phyloP scores from a whole-genome alignment of 1,139 yeast species.

The Spathaspora sp. region DNA sequence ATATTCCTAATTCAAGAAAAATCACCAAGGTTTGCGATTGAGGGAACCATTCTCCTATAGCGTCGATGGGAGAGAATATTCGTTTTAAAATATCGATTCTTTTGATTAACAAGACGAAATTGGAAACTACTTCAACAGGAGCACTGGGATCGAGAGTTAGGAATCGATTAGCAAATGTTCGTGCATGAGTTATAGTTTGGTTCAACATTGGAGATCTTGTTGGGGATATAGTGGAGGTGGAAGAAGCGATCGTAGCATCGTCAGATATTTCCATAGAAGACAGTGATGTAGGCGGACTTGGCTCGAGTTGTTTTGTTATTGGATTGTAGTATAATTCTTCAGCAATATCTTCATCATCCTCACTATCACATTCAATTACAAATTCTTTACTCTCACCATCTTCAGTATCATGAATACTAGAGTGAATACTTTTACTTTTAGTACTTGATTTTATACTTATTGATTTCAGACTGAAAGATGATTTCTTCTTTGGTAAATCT shows the following conservation, averaged over 20 bases:
- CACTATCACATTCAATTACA: constrained; percentile 32
- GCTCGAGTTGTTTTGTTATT: constrained; percentile 31
- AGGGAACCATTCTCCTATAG: constrained; percentile 40
- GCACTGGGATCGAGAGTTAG: constrained; percentile 12
- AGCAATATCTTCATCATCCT: constrained; percentile 20
- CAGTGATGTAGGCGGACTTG: constrained; percentile 33
- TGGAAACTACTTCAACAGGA: constrained; percentile 24
- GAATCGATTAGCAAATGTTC: not conserved
- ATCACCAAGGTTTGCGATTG: constrained; percentile 40
- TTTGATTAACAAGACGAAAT: constrained; percentile 35
- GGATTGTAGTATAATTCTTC: constrained; percentile 37
- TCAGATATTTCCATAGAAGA: constrained; percentile 18
- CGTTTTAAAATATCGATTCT: constrained; percentile 37
- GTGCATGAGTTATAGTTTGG: not conserved
- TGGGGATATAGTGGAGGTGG: not conserved
- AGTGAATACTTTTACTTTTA: not conserved
- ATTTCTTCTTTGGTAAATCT: not conserved
- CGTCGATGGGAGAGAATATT: constrained; percentile 45
- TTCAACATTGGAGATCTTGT: not conserved
- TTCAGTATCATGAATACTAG: not conserved
- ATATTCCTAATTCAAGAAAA: constrained; percentile 37
- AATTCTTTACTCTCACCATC: constrained; percentile 23
- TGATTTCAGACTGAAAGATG: not conserved
- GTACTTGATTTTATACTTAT: constrained; percentile 1
- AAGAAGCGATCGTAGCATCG: constrained; percentile 7